phyloP scores from a whole-genome alignment of 768 basidiomycete genomes.

The Dioszegia hungarica region DNA sequence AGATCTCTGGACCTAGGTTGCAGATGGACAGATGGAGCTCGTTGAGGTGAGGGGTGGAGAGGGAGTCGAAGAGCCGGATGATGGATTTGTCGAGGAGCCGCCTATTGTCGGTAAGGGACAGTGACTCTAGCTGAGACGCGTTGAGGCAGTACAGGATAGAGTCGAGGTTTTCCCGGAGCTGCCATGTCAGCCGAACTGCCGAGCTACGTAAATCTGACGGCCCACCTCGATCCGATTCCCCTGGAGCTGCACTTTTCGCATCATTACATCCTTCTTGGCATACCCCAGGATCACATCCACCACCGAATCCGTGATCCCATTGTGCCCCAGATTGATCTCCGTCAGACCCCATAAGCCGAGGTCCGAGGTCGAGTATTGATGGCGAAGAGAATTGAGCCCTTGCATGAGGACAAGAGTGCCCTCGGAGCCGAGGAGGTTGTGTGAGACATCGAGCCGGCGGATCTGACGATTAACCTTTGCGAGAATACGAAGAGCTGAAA shows the following conservation, averaged over 20 bases:
- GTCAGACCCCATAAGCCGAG: constrained; percentile 29
- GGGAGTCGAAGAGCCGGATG: constrained; percentile 9
- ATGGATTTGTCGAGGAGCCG: constrained; percentile 6
- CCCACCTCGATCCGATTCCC: constrained; percentile 33
- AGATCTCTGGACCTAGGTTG: constrained; percentile 8
- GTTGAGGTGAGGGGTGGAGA: constrained; percentile 15
- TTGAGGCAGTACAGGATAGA: constrained; percentile 30
- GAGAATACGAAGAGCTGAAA: constrained; percentile 27
- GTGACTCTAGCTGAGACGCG: constrained; percentile 15
- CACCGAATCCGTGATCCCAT: constrained; percentile 27
- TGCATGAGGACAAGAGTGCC: constrained; percentile 26
- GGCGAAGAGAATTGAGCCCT: constrained; percentile 26
- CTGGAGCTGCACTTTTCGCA: constrained; percentile 22
- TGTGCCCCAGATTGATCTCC: constrained; percentile 33
- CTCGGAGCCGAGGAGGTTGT: constrained; percentile 33
- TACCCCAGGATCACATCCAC: constrained; percentile 26
- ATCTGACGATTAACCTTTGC: constrained; percentile 27
- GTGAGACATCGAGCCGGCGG: constrained; percentile 36
- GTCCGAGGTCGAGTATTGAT: constrained; percentile 19
- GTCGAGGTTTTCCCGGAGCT: constrained; percentile 18
- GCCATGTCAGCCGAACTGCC: background rate
- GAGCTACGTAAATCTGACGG: too few species aligned
- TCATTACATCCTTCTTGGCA: constrained; percentile 37
- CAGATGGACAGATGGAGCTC: constrained; percentile 33
- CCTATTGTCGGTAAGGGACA: constrained; percentile 32